Evolutionary conservation across 768 basidiomycete genomes (phyloP), one percentile per base, ranked within the genome.

Genomic region (Leccinellum rugosiceps): DNA sequence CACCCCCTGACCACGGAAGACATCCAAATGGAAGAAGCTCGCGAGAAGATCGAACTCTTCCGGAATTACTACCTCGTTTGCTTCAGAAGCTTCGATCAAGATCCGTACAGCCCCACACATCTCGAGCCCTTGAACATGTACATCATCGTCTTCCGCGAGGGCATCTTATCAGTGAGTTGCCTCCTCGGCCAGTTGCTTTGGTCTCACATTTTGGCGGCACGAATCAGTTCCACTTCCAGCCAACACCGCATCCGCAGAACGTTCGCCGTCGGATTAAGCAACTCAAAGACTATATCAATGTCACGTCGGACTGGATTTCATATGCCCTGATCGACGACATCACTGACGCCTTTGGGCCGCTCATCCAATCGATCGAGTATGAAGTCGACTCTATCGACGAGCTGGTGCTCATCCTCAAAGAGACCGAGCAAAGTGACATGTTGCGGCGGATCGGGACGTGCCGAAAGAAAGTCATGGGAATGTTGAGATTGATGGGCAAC

Each of bases 91-190:
- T 98, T 99, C 77, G 97, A 99, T 74, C 97, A 99, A 77, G 97
- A 98, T 73, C 90, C 87, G 23, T 98, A 98, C 77, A 93, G 91
- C 66, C 94, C 95, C 17, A 98, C 94, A 2, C 88, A 98, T 72
- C 86, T 99, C 47, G 96, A 99, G 72, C 97, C 97, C 15, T 79
- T 98, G 62, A 99, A 99, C 75, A 98, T 98, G 96, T 99, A 99
- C 75, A 96, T 99, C 64, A 91, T 98, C 65, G 97, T 99, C 50
- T 98, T 99, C 77, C 83, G 96, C 23, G 97, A 98, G 71, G 97
- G 97, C 17, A 98, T 87, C 2, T 77, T 98, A 50, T 97, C 94
- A 9, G 95, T 97, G 66, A 66, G 88, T 80, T 7, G 2, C 21
- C 21, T 15, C 52, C 10, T 52, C 30, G n/a, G 19, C 19, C 41